phyloP scores from a whole-genome alignment of 768 basidiomycete genomes.

The Calocybe cyanea region DNA sequence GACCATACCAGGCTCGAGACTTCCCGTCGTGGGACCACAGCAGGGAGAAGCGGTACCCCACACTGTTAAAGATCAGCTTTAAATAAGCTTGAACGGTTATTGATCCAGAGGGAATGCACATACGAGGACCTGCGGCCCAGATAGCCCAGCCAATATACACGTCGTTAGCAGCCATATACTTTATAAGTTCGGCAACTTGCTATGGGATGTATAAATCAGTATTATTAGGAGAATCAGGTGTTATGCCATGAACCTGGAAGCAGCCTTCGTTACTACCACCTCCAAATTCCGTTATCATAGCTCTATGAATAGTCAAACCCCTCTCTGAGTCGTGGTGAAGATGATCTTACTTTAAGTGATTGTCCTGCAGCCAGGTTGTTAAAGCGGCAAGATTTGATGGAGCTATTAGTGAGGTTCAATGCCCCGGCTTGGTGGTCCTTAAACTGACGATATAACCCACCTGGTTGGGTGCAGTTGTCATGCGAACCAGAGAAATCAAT shows the following conservation, averaged over 20 bases:
- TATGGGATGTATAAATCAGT: not conserved
- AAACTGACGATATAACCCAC: conserved; percentile 11
- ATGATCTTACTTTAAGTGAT: conserved; percentile 34
- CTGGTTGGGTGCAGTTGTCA: conserved; percentile 39
- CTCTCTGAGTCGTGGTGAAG: not conserved
- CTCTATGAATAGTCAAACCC: conserved; percentile 20
- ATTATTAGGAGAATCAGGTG: not conserved
- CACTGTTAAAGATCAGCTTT: conserved; percentile 20
- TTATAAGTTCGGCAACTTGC: conserved; percentile 36
- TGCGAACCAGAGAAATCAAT: conserved; percentile 41
- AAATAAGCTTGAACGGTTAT: not conserved
- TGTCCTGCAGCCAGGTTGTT: conserved; percentile 38
- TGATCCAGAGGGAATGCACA: conserved; percentile 10
- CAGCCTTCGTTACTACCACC: conserved; percentile 41
- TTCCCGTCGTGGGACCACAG: conserved; percentile 40
- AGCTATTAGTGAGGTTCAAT: conserved; percentile 11
- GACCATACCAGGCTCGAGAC: conserved; percentile 37
- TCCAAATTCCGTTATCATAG: conserved; percentile 43
- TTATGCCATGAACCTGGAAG: conserved; percentile 26
- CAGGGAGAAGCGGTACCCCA: conserved; percentile 41
- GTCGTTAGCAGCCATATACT: conserved; percentile 36
- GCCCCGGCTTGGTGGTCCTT: not conserved
- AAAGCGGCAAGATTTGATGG: conserved; percentile 39
- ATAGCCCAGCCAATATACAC: conserved; percentile 46
- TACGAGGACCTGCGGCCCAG: conserved; percentile 46